Evolutionary conservation across 176 grass and related monocot species (phyloP), one percentile per base, ranked within the genome.

Genomic region (Juncus effusus): DNA sequence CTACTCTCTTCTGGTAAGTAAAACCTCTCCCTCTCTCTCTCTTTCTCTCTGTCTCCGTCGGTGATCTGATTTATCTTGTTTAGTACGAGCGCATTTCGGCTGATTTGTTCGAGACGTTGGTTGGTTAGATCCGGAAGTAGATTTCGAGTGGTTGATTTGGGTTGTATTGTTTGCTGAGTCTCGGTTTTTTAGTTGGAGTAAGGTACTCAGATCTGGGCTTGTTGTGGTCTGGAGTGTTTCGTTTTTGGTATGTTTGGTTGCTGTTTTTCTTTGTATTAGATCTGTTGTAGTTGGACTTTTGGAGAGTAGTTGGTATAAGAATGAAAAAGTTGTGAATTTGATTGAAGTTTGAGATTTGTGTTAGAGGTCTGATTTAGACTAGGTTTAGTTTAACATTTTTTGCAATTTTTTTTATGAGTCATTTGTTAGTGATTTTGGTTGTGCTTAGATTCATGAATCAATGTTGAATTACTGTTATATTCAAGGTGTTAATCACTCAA

Each of bases 41-140:
- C 3, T 13, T 2, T 52, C 49, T 52, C 49, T 47, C 9, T 47
- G 6, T 47, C 44, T 47, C 44, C 9, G 44, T 47, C 44, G 44
- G 44, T 9, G 44, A 47, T 47, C 44, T 47, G 44, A 47, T 47
- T 9, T 47, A 0, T 47, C 6, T 47, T 47, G 44, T 47, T 47
- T 47, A 47, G 6, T 47, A 2, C 44, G 9, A 47, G 44, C 44
- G 7, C 44, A 47, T 47, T 47, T 47, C 9, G 9, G 44, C 19
- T 28, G 19, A 28, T 28, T 28, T 28, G 19, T 28, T 28, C 19
- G 19, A 28, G 19, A 1, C 36, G 58, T 61, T 10, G 58, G 19
- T 61, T 61, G 3, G 58, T 61, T 61, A 61, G 58, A 61, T 61
- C 58, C 58, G 16, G 16, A 13, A 9, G 58, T 36, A 36, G 16